A percentile compares a stretch with the other conserved stretches of the same genome.
phyloP scores from a whole-genome alignment of 1,284 basidiomycete species.

The Trametes versicolor region DNA sequence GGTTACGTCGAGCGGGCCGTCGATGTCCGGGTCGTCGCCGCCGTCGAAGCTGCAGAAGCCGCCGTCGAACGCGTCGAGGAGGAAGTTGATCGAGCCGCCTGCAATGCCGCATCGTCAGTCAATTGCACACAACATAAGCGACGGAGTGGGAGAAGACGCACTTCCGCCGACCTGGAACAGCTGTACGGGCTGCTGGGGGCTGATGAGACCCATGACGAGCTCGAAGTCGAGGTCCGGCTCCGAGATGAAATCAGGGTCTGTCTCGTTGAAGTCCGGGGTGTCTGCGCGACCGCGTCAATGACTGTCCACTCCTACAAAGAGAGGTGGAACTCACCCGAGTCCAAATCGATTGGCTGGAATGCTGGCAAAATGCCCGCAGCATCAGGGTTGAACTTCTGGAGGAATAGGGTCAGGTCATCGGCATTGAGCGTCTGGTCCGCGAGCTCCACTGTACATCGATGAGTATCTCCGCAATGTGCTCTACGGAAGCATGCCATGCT shows the following conservation, averaged over 20 bases:
- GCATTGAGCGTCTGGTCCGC: constrained; percentile 56
- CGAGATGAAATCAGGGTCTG: constrained; percentile 50
- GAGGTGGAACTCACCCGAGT: constrained; percentile 44
- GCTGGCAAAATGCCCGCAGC: constrained; percentile 43
- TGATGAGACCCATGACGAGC: constrained; percentile 56
- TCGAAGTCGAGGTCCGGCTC: constrained; percentile 65
- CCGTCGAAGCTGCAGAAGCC: constrained; percentile 69
- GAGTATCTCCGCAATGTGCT: too few species aligned
- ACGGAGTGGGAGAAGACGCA: neutral
- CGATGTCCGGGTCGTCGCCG: constrained; percentile 59
- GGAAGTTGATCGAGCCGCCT: constrained; percentile 56
- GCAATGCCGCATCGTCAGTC: constrained; percentile 8
- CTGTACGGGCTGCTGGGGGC: constrained; percentile 53
- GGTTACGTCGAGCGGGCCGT: constrained; percentile 43
- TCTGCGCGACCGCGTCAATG: constrained; percentile 5
- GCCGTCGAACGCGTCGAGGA: constrained; percentile 57
- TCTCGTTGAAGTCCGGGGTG: constrained; percentile 14
- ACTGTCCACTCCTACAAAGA: constrained; percentile 37
- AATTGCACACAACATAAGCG: neutral
- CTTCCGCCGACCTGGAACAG: constrained; percentile 27
- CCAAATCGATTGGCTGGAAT: constrained; percentile 52
- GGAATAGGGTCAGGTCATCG: constrained; percentile 55
- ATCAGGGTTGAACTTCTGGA: constrained; percentile 45
- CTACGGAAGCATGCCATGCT: constrained; percentile 44
- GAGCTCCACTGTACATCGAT: constrained; percentile 53